Conservation (phyloP, 306 rosid species). For the Vigna angularis region DNA sequence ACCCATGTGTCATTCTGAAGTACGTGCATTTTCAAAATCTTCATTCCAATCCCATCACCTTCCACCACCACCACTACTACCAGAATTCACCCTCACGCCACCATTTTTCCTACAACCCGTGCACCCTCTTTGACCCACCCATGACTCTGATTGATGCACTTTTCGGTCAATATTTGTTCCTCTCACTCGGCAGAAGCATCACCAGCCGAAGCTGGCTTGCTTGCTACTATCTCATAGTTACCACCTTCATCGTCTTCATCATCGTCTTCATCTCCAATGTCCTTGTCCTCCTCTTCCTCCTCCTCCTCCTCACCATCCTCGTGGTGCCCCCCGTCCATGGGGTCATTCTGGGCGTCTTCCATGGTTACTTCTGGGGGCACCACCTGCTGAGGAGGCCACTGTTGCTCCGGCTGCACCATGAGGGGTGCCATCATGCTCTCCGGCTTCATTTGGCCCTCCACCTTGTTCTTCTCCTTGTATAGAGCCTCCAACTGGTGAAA, state of each 20-base stretch:
- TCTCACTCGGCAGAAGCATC: slow-evolving; percentile 36
- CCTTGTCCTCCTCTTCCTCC: slow-evolving; percentile 33
- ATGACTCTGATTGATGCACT: slow-evolving; percentile 9
- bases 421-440: slow-evolving; percentile 62
- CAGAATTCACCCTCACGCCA: slow-evolving; percentile 15
- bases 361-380: slow-evolving; percentile 32
- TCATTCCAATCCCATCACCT: not conserved
- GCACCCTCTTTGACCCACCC: not conserved
- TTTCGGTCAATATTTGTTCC: not conserved
- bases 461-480: slow-evolving; percentile 64
- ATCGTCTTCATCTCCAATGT: slow-evolving; percentile 51
- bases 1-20: slow-evolving; percentile 51
- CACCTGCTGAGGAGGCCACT: slow-evolving; percentile 76
- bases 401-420: slow-evolving; percentile 96
- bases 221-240: slow-evolving; percentile 72
- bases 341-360: slow-evolving; percentile 48
- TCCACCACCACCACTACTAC: slow-evolving; percentile 35
- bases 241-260: slow-evolving; percentile 63
- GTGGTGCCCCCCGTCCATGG: slow-evolving; percentile 35
- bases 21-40: slow-evolving; percentile 35
- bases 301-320: slow-evolving; percentile 37
- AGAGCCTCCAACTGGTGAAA: slow-evolving; percentile 75
- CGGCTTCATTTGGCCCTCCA: slow-evolving; percentile 36
- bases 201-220: slow-evolving; percentile 48
- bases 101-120: slow-evolving; percentile 7